Evolutionary conservation across 2,329 filamentous ascomycete species (phyloP).

Genomic region (Ophiocordyceps camponoti-floridani): DNA sequence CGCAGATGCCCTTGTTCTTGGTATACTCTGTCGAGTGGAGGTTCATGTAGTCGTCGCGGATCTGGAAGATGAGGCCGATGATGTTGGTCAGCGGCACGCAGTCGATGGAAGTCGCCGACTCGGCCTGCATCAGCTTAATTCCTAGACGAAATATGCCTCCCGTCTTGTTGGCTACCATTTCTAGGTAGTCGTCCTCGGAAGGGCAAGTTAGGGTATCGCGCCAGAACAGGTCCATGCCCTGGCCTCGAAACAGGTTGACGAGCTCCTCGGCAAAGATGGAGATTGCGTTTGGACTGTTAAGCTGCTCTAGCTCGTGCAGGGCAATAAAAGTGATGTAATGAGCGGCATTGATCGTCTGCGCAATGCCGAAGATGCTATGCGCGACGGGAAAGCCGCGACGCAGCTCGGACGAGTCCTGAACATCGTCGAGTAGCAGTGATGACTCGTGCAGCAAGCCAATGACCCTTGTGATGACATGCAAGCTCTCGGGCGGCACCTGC

Average conservation of each 20-base stretch:
- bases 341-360: conserved; percentile 79
- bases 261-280: conserved; percentile 67
- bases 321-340: conserved; percentile 82
- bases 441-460: conserved; percentile 77
- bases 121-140: conserved; percentile 76
- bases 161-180: conserved; percentile 87
- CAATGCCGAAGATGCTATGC: conserved; percentile 67
- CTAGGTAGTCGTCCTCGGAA: conserved; percentile 76
- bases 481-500: conserved; percentile 49
- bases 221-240: conserved; percentile 89
- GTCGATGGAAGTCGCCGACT: conserved; percentile 39
- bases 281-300: conserved; percentile 49
- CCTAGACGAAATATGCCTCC: conserved; percentile 72
- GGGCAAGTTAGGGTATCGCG: conserved; percentile 70
- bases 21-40: conserved; percentile 59
- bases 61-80: conserved; percentile 75
- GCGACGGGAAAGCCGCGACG: conserved; percentile 68
- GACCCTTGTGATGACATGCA: conserved; percentile 60
- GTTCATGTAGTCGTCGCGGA: conserved; percentile 88
- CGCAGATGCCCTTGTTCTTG: conserved; percentile 81
- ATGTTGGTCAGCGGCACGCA: conserved; percentile 74
- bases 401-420: conserved; percentile 64
- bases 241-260: conserved; percentile 67
- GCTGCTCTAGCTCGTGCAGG: conserved; percentile 53
- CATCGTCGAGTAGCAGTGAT: conserved; percentile 70